Percentiles rank a stretch among this genome's conserved stretches.
Evolutionary conservation across 306 rosid species (phyloP).

Genomic region (Castanea crenata): DNA sequence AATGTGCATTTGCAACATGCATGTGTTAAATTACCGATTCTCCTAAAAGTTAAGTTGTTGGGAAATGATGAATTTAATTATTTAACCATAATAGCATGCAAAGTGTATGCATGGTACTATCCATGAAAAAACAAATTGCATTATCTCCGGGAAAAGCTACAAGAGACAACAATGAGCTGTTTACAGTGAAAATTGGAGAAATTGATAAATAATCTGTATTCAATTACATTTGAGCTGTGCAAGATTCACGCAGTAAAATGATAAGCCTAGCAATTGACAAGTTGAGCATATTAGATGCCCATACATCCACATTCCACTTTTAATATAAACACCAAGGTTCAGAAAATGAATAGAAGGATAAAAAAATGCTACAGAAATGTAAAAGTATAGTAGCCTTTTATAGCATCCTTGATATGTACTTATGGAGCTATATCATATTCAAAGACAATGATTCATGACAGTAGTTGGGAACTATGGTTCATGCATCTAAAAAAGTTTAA

Average conservation of each 20-base stretch:
- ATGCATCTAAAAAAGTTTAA: background rate
- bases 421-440: background rate
- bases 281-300: too few relatives aligned
- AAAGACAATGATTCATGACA: background rate
- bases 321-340: background rate
- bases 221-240: background rate
- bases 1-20: background rate
- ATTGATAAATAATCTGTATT: background rate
- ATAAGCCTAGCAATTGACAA: too few relatives aligned
- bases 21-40: too few relatives aligned
- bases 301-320: background rate
- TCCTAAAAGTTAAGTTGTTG: too few relatives aligned
- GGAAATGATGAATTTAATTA: too few relatives aligned
- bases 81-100: background rate
- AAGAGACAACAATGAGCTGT: background rate
- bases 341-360: background rate
- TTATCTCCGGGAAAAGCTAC: background rate
- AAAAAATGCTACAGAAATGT: background rate
- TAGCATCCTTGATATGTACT: background rate
- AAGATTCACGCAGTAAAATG: background rate
- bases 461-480: background rate
- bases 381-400: background rate
- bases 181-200: background rate
- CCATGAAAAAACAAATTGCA: background rate
- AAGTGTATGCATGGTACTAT: background rate